Evolutionary conservation across 495 filamentous ascomycete species (phyloP).

Genomic region (Aspergillus asperescens): DNA sequence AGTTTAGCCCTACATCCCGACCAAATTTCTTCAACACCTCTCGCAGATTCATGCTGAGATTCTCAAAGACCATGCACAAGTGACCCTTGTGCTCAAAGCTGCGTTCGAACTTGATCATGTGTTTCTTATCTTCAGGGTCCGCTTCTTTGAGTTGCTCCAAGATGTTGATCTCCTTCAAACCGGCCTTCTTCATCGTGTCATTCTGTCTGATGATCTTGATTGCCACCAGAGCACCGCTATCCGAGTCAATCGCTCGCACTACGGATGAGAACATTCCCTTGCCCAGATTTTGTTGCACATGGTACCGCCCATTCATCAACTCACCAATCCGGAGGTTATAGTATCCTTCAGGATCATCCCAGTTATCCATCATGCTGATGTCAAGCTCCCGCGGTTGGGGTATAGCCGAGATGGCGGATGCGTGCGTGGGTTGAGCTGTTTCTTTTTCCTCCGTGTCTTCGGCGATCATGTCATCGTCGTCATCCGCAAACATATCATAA

Average conservation of each 20-base stretch:
- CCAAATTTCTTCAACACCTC: slow-evolving; percentile 96
- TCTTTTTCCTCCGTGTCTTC: slow-evolving; percentile 49
- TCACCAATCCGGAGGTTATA: slow-evolving; percentile 90
- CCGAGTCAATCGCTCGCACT: slow-evolving; percentile 80
- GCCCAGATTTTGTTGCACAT: slow-evolving; percentile 80
- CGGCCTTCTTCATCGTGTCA: slow-evolving; percentile 86
- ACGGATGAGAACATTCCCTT: slow-evolving; percentile 95
- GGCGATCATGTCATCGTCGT: slow-evolving; percentile 86
- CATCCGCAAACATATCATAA: slow-evolving; percentile 96
- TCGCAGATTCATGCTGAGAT: slow-evolving; percentile 84
- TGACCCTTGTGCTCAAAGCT: slow-evolving; percentile 92
- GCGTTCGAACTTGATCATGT: slow-evolving; percentile 80
- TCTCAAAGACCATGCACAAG: slow-evolving; percentile 95
- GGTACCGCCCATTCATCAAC: slow-evolving; percentile 80
- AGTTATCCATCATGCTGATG: slow-evolving; percentile 83
- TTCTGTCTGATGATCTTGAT: slow-evolving; percentile 95
- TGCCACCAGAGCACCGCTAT: slow-evolving; percentile 65
- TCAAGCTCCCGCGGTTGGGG: slow-evolving; percentile 62
- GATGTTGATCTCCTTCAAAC: slow-evolving; percentile 91
- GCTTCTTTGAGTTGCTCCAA: slow-evolving; percentile 73
- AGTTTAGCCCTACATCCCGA: slow-evolving; percentile 84
- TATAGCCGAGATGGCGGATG: slow-evolving; percentile 45
- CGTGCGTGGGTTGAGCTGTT: slow-evolving; percentile 32
- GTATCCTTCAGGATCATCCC: slow-evolving; percentile 91
- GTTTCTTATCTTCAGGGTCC: slow-evolving; percentile 87